Percentiles rank a stretch among this genome's conserved stretches.
phyloP scores from a whole-genome alignment of 1,284 basidiomycete genomes.

The Cutaneotrichosporon curvatum region DNA sequence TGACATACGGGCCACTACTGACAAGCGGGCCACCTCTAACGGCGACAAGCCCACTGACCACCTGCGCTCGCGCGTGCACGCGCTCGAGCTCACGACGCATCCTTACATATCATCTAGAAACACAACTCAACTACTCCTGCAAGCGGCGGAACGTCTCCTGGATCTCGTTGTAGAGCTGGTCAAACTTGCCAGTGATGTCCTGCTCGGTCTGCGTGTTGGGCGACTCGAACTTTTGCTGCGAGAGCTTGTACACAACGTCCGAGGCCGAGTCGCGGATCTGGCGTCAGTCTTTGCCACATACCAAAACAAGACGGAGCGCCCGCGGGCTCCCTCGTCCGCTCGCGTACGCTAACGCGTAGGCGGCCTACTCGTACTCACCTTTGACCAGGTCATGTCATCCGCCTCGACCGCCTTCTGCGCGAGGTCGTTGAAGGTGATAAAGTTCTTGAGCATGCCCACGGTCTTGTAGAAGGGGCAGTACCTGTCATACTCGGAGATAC shows the following conservation, averaged over 20 bases:
- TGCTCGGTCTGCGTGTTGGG: constrained; percentile 68
- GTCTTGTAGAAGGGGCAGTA: constrained; percentile 99
- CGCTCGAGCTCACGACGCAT: no score
- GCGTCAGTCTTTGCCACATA: no score
- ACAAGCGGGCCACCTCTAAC: no score
- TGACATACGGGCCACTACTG: no score
- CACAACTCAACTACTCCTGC: constrained; percentile 55
- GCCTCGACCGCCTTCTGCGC: constrained; percentile 72
- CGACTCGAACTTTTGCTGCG: constrained; percentile 96
- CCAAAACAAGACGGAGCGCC: no score
- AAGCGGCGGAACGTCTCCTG: constrained; percentile 82
- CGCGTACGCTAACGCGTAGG: no score
- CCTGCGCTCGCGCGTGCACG: no score
- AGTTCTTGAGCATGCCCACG: constrained; percentile 88
- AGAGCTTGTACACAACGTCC: constrained; percentile 90
- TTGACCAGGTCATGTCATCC: constrained; percentile 79
- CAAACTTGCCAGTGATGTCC: constrained; percentile 68
- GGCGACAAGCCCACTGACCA: no score
- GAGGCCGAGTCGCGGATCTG: constrained; percentile 73
- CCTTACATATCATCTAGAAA: background rate
- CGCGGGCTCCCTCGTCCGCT: no score
- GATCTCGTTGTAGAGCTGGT: constrained; percentile 70
- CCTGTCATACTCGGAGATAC: constrained; percentile 95
- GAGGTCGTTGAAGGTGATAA: constrained; percentile 84
- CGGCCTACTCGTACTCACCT: constrained; percentile 42